These are phyloP conservation scores for Boletus smithii DNA, from an alignment of 1,284 basidiomycete species.

Conservation along the genomic window DNA sequence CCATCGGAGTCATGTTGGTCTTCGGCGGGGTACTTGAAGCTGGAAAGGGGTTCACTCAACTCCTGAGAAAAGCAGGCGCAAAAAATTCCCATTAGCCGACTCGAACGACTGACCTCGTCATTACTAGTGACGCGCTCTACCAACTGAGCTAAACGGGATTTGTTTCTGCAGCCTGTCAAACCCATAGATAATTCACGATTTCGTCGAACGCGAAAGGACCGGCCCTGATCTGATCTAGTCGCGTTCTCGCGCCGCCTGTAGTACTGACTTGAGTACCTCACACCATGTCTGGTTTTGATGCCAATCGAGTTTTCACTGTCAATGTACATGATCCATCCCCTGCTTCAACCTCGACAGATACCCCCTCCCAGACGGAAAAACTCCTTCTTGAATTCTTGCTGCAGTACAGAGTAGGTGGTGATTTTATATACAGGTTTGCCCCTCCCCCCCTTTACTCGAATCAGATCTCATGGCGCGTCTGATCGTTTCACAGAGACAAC, in stretches of 20 bases:
- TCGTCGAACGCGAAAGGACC: constrained; percentile 44
- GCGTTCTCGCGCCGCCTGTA: constrained; percentile 9
- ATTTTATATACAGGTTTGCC: constrained; percentile 80
- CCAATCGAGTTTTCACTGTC: constrained; percentile 76
- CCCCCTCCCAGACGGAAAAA: constrained; percentile 76
- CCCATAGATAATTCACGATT: no score
- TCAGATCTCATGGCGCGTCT: not conserved
- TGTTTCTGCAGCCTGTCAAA: no score
- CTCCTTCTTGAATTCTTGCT: constrained; percentile 82
- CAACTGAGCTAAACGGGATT: constrained; percentile 53
- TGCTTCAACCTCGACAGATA: constrained; percentile 54
- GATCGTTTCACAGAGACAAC: constrained; percentile 64
- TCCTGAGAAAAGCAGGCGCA: no score
- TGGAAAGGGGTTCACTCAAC: constrained; percentile 3
- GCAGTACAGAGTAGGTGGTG: constrained; percentile 82
- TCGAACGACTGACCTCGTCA: constrained; percentile 53
- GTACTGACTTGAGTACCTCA: constrained; percentile 5
- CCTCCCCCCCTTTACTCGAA: constrained; percentile 1
- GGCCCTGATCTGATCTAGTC: constrained; percentile 41
- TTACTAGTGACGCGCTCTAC: constrained; percentile 62
- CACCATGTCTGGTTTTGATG: constrained; percentile 70
- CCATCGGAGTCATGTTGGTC: constrained; percentile 63
- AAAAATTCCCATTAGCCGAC: constrained; percentile 48
- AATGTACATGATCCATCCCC: constrained; percentile 62
- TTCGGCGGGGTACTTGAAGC: not conserved